A percentile compares a stretch with the other conserved stretches of the same genome.
Evolutionary conservation across 2,329 filamentous ascomycete species (phyloP).

Genomic region (Calonectria pseudoreteaudii): DNA sequence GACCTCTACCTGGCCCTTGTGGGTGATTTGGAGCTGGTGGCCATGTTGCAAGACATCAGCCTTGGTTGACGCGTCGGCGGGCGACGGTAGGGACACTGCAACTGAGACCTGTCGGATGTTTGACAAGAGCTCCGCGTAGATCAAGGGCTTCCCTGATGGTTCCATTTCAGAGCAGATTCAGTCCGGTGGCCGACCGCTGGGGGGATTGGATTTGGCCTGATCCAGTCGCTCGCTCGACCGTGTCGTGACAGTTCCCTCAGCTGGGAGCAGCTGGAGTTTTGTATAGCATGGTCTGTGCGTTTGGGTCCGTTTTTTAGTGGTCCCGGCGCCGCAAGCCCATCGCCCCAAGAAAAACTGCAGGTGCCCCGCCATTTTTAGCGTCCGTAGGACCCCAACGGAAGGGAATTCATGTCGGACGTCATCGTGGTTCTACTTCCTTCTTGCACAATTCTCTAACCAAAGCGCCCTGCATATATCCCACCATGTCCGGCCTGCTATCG

Average conservation of each 20-base stretch:
- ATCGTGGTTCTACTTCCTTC: conserved; percentile 33
- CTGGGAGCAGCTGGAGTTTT: conserved; percentile 20
- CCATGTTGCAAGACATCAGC: conserved; percentile 60
- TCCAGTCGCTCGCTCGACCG: not conserved
- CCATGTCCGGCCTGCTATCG: conserved; percentile 51
- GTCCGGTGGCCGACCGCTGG: not conserved
- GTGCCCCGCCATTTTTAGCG: conserved; percentile 43
- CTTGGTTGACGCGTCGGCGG: conserved; percentile 55
- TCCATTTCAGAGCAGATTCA: conserved; percentile 26
- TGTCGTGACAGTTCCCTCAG: not conserved
- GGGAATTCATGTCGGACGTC: conserved; percentile 35
- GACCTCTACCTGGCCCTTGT: conserved; percentile 52
- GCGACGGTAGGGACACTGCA: conserved; percentile 61
- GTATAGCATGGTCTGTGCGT: conserved; percentile 33
- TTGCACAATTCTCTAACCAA: conserved; percentile 20
- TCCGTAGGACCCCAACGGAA: conserved; percentile 42
- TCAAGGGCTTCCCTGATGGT: conserved; percentile 41
- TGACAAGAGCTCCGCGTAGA: conserved; percentile 74
- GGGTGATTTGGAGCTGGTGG: conserved; percentile 58
- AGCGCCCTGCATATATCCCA: conserved; percentile 17
- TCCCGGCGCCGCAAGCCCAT: not conserved
- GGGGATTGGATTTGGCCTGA: not conserved
- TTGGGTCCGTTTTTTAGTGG: not conserved
- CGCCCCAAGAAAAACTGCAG: conserved; percentile 34
- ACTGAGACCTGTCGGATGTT: conserved; percentile 75